phyloP scores from a whole-genome alignment of 305 asterid species.

The Solanum aculeatissimum region DNA sequence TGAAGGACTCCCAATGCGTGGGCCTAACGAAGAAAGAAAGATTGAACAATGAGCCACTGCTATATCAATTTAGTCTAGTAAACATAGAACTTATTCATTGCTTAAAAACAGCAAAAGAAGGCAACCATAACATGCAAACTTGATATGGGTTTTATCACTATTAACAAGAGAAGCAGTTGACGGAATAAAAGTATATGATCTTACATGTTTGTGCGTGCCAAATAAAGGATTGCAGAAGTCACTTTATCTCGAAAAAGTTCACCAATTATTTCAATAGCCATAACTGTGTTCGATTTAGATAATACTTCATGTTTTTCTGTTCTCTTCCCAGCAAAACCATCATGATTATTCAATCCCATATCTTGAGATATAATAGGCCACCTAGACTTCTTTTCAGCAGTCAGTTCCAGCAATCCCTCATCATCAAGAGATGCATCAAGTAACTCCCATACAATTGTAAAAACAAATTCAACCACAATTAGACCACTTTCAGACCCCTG shows the following conservation, averaged over 20 bases:
- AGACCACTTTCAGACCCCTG: constrained; percentile 55
- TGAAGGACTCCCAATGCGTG: constrained; percentile 54
- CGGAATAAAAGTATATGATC: constrained; percentile 9
- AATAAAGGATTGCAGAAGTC: constrained; percentile 60
- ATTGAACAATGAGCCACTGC: background rate
- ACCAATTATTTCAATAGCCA: constrained; percentile 81
- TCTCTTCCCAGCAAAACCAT: constrained; percentile 46
- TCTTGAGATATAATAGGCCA: constrained; percentile 61
- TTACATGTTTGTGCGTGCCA: constrained; percentile 85
- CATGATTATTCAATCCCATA: constrained; percentile 65
- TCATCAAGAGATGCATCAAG: constrained; percentile 78
- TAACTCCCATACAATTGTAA: constrained; percentile 53
- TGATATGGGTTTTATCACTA: background rate
- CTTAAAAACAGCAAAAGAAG: background rate
- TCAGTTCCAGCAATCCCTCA: constrained; percentile 54
- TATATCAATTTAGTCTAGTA: background rate
- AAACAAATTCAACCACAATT: constrained; percentile 44
- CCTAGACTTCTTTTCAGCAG: constrained; percentile 64
- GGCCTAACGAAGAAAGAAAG: constrained; percentile 46
- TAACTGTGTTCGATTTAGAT: constrained; percentile 55
- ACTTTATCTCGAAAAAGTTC: constrained; percentile 56
- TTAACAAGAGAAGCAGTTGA: background rate
- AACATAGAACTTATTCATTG: background rate
- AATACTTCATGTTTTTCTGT: constrained; percentile 54
- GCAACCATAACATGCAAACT: background rate